phyloP scores from a whole-genome alignment of 805 yeast species.

The Saccharomycopsis oosterbeekiorum region DNA sequence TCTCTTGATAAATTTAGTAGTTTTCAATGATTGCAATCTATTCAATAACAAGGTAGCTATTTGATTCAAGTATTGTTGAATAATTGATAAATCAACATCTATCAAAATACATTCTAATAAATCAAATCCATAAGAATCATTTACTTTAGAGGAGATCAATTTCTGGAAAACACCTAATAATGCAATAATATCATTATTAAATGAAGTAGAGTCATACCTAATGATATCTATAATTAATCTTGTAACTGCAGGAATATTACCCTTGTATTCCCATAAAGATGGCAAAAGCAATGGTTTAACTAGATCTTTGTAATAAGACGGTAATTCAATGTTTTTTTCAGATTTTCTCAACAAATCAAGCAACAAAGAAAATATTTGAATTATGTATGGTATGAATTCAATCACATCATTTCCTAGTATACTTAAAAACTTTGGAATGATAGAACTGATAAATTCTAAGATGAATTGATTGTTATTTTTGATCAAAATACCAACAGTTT shows the following conservation, averaged over 20 bases:
- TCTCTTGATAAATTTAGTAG: constrained; percentile 48
- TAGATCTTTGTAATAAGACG: constrained; percentile 54
- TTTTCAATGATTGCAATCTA: constrained; percentile 69
- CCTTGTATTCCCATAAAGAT: constrained; percentile 85
- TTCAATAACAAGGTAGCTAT: constrained; percentile 69
- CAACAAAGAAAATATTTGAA: constrained; percentile 78
- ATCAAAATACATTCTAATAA: constrained; percentile 60
- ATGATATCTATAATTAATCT: constrained; percentile 64
- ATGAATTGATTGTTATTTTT: constrained; percentile 32
- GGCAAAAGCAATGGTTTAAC: constrained; percentile 82
- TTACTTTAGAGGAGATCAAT: constrained; percentile 71
- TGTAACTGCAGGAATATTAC: constrained; percentile 89
- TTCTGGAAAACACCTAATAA: constrained; percentile 95
- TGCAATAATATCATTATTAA: constrained; percentile 49
- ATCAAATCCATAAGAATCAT: constrained; percentile 80
- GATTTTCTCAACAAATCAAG: constrained; percentile 48
- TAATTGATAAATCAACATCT: constrained; percentile 38
- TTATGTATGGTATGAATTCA: constrained; percentile 87
- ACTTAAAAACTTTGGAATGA: constrained; percentile 57
- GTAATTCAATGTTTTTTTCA: constrained; percentile 35
- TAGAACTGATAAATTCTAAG: constrained; percentile 35
- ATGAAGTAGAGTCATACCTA: constrained; percentile 27
- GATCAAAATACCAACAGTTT: constrained; percentile 69
- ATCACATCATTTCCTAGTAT: constrained; percentile 78
- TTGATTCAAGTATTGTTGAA: constrained; percentile 53